phyloP scores from a whole-genome alignment of 1,284 basidiomycete genomes.

The Inonotus obliquus region DNA sequence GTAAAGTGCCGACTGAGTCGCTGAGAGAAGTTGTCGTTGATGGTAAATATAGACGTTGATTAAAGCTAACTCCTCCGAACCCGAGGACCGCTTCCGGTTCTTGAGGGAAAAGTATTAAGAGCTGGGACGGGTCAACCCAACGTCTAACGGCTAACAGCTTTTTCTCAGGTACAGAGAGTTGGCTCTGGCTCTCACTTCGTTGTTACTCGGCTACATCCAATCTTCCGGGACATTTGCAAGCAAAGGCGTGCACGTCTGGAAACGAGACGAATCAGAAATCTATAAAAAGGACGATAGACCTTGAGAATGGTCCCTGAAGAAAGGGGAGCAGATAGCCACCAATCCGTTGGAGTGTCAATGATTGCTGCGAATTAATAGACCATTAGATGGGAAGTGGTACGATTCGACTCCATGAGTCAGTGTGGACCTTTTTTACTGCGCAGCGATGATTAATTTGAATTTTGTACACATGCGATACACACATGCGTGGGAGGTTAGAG shows the following conservation, averaged over 20 bases:
- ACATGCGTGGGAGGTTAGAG: not conserved
- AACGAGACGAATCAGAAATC: too few species aligned
- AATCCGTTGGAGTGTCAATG: not conserved
- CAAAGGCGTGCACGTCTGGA: too few species aligned
- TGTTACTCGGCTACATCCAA: not conserved
- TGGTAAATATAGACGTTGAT: too few species aligned
- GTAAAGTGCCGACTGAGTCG: too few species aligned
- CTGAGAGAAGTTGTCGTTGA: too few species aligned
- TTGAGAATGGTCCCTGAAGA: conserved; percentile 1
- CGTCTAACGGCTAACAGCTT: not conserved
- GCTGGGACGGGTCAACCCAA: too few species aligned
- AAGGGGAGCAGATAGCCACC: not conserved
- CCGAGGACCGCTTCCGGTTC: too few species aligned
- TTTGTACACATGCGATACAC: not conserved
- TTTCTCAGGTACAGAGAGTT: not conserved
- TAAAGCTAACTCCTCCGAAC: too few species aligned
- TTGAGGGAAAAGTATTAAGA: too few species aligned
- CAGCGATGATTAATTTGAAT: not conserved
- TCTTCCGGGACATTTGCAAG: not conserved
- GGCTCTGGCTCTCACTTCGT: too few species aligned
- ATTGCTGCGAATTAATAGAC: conserved; percentile 5
- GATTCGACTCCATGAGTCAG: not conserved
- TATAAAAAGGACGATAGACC: not conserved
- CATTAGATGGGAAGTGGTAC: not conserved
- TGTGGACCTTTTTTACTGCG: not conserved